Evolutionary conservation across 768 basidiomycete species (phyloP).

Genomic region (Suillus bovinus): DNA sequence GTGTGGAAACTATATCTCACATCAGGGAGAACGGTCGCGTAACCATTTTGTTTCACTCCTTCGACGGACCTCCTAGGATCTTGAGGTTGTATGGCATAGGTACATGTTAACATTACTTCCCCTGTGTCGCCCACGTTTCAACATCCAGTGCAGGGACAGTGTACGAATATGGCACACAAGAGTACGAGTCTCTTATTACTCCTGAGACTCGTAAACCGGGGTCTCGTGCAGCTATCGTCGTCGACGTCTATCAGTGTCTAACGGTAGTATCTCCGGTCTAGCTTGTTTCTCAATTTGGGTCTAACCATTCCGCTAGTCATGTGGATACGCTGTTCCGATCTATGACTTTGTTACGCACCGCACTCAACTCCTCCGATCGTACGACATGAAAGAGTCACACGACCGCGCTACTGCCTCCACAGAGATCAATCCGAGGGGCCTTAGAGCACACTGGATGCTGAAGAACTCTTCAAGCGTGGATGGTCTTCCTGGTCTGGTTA

Average conservation of each 20-base stretch:
- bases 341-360: constrained; percentile 61
- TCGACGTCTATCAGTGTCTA: constrained; percentile 61
- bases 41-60: constrained; percentile 62
- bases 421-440: constrained; percentile 35
- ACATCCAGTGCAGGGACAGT: constrained; percentile 46
- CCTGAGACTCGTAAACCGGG: constrained; percentile 50
- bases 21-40: constrained; percentile 63
- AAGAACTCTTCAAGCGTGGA: constrained; percentile 57
- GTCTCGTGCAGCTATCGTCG: constrained; percentile 58
- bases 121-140: not conserved
- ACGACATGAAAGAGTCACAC: constrained; percentile 40
- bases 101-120: constrained; percentile 20
- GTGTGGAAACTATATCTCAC: constrained; percentile 64
- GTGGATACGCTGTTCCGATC: constrained; percentile 64
- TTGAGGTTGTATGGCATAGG: constrained; percentile 59
- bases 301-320: constrained; percentile 47
- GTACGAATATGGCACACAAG: constrained; percentile 62
- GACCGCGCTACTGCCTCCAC: constrained; percentile 32
- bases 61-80: constrained; percentile 62
- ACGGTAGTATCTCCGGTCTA: constrained; percentile 29
- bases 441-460: constrained; percentile 53
- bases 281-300: not conserved
- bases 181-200: constrained; percentile 56
- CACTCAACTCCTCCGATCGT: constrained; percentile 45
- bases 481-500: constrained; percentile 52